Evolutionary conservation across 495 filamentous ascomycete species (phyloP).

Genomic region (Cercophora sp.): DNA sequence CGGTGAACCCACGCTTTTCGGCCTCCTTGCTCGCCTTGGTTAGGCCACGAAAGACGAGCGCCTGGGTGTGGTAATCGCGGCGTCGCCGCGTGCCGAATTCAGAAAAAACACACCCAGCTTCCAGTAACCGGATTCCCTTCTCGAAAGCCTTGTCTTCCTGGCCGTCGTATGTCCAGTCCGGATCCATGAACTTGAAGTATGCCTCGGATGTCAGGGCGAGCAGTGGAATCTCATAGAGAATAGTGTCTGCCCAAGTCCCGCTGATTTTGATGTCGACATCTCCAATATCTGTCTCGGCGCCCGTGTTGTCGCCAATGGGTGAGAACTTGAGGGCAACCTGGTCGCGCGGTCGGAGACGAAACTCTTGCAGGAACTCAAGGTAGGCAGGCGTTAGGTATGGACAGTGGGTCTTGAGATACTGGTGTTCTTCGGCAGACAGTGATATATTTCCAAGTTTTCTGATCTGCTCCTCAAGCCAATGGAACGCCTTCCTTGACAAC

Average conservation of each 20-base stretch:
- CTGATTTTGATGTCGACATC: constrained; percentile 67
- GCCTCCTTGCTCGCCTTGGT: constrained; percentile 66
- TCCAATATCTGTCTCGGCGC: constrained; percentile 65
- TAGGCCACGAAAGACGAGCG: constrained; percentile 81
- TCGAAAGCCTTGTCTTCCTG: constrained; percentile 78
- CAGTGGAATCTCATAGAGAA: constrained; percentile 94
- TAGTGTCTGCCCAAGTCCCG: constrained; percentile 90
- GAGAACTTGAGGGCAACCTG: constrained; percentile 72
- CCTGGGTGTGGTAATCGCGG: constrained; percentile 91
- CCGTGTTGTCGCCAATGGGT: constrained; percentile 56
- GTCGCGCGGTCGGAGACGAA: constrained; percentile 72
- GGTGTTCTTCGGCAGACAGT: constrained; percentile 70
- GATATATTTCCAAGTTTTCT: constrained; percentile 73
- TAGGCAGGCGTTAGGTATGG: constrained; percentile 76
- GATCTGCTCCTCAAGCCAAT: constrained; percentile 81
- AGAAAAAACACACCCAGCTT: constrained; percentile 82
- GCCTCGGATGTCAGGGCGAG: constrained; percentile 89
- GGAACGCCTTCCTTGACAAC: constrained; percentile 73
- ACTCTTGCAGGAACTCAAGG: constrained; percentile 72
- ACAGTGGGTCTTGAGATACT: constrained; percentile 74
- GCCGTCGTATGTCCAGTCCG: constrained; percentile 77
- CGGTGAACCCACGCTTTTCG: constrained; percentile 55
- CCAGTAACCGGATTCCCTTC: constrained; percentile 73
- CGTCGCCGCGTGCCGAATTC: constrained; percentile 89
- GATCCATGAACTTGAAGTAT: constrained; percentile 93